These are phyloP conservation scores for Russula sp. DNA, from an alignment of 768 basidiomycete species.

Conservation along the genomic window DNA sequence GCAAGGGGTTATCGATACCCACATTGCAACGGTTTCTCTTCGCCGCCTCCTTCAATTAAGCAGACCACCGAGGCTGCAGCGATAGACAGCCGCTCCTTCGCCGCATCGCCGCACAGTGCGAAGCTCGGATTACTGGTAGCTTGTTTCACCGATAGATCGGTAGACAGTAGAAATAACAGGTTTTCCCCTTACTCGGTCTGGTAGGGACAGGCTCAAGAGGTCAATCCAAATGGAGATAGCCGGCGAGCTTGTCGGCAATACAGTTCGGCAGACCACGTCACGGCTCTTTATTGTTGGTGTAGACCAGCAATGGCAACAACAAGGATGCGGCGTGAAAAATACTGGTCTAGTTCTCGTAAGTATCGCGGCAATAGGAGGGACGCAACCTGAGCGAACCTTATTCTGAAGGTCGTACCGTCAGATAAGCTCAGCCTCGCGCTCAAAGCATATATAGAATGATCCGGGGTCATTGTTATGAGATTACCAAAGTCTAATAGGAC, in stretches of 20 bases:
- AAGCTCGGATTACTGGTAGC: neutral
- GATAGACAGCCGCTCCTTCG: conserved; percentile 3
- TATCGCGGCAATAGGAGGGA: neutral
- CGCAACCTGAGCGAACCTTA: neutral
- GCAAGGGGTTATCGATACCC: neutral
- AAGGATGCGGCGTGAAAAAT: neutral
- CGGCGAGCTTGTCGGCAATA: neutral
- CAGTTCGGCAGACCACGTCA: too few relatives aligned
- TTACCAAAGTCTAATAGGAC: conserved; percentile 4
- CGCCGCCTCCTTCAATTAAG: neutral
- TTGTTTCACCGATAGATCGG: conserved; percentile 20
- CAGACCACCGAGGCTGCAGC: neutral
- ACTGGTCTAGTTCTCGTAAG: neutral
- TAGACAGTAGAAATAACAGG: neutral
- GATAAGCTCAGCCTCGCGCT: conserved; percentile 1
- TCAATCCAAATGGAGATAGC: conserved; percentile 12
- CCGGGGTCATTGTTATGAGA: neutral
- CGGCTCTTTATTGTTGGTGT: too few relatives aligned
- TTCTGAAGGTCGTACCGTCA: neutral
- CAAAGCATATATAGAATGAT: neutral
- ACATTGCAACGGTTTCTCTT: neutral
- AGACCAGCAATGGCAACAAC: neutral
- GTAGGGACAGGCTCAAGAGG: neutral
- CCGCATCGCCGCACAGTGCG: conserved; percentile 13
- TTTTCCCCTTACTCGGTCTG: conserved; percentile 11